Evolutionary conservation across 2,329 filamentous ascomycete species (phyloP).

Genomic region (Akanthomyces muscarius): DNA sequence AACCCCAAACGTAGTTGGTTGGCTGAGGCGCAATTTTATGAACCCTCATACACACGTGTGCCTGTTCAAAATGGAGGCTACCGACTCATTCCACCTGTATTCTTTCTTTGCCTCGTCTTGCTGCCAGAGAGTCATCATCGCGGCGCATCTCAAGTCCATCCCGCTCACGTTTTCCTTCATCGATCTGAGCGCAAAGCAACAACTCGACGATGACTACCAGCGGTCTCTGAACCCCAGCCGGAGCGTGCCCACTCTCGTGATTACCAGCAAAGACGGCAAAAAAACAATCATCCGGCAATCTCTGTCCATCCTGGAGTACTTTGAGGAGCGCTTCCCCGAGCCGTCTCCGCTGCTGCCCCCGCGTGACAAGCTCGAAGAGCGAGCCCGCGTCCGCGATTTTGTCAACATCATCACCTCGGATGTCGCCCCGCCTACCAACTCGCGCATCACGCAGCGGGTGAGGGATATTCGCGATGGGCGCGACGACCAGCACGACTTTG

Average conservation of each 20-base stretch:
- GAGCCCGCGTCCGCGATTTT: slow-evolving; percentile 9
- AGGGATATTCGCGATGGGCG: background rate
- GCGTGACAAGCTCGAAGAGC: background rate
- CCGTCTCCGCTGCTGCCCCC: background rate
- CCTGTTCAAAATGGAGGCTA: background rate
- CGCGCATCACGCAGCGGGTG: slow-evolving; percentile 10
- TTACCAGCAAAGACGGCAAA: background rate
- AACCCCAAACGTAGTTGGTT: too few species aligned
- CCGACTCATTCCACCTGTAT: slow-evolving; percentile 4
- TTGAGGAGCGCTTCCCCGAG: slow-evolving; percentile 13
- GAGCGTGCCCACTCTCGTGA: slow-evolving; percentile 11
- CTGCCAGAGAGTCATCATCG: slow-evolving; percentile 13
- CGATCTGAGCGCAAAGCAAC: background rate
- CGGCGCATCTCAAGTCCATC: slow-evolving; percentile 15
- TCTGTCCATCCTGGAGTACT: slow-evolving; percentile 11
- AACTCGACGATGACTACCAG: background rate
- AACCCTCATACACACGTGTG: too few species aligned
- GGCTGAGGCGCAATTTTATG: too few species aligned
- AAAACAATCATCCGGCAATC: slow-evolving; percentile 3
- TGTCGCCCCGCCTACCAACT: slow-evolving; percentile 7
- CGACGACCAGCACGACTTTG: slow-evolving; percentile 1
- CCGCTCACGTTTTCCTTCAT: slow-evolving; percentile 5
- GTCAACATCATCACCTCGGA: slow-evolving; percentile 6
- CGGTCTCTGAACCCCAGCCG: background rate
- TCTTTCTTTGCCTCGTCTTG: slow-evolving; percentile 12